Base-by-base conservation (phyloP, 768 basidiomycete genomes). In the Filobasidium floriforme region DNA sequence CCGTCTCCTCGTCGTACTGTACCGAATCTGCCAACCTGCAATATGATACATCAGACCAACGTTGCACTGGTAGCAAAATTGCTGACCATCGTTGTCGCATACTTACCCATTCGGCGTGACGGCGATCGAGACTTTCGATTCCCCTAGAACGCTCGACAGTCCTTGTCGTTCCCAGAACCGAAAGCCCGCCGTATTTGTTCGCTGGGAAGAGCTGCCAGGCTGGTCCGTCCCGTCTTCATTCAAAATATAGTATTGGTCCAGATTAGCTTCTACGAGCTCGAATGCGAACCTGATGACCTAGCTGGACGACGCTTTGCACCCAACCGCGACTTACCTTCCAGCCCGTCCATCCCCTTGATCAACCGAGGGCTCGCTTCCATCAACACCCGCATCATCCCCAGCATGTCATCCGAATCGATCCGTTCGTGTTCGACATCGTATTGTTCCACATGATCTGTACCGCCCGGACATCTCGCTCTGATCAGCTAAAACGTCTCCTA, bases 11-110 rank as follows among this genome's bases (percentile, higher is more conserved):
- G 40, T 71, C 72, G 40, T 83, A 82, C 44, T 72, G 66, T 1
- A 92, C 82, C 19, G 89, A 86, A 77, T 93, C 90, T 67, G 90
- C 90, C 65, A 84, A 84, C 24, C 89, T 89, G 71, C 52, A n/a
- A 14, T n/a, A 5, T 18, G 3, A 22, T 18, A 41, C 9, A 15
- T 41, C 12, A 24, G 19, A 14, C 5, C 4, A 40, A 15, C 9
- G 32, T 37, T 37, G 32, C 3, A 37, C 32, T 37, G 3, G 32
- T 3, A 37, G 32, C 32, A 37, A 4, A 37, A 9, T 9, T 9
- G 32, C 32, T 37, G 9, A 37, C 9, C 4, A 28, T 19, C 7
- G 14, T 59, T 26, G 12, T n/a, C n/a, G n/a, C n/a, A n/a, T n/a
- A 62, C 67, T 60, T 19, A 68, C 67, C 67, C 67, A 40, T 63